A percentile compares a stretch with the other conserved stretches of the same genome.
phyloP scores from a whole-genome alignment of 1,139 yeast species.

The Spathaspora jeffriesii region DNA sequence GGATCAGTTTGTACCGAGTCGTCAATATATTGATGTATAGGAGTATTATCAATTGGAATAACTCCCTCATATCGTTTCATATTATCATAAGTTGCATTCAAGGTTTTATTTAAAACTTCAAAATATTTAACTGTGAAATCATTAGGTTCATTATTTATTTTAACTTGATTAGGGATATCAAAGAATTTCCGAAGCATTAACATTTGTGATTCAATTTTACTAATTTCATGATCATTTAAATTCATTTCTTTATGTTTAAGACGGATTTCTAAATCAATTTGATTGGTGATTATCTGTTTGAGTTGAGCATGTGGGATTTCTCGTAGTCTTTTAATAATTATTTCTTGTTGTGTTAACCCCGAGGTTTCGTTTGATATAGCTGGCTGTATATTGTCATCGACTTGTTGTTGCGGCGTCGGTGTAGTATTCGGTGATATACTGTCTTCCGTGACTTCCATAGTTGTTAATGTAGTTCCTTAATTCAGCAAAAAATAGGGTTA shows the following conservation, averaged over 20 bases:
- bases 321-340: slow-evolving; percentile 24
- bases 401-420: background rate
- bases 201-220: slow-evolving; percentile 64
- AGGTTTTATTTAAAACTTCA: slow-evolving; percentile 34
- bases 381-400: background rate
- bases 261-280: slow-evolving; percentile 69
- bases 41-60: too few species aligned
- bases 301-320: slow-evolving; percentile 39
- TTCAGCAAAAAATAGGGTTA: background rate
- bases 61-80: slow-evolving; percentile 9
- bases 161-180: slow-evolving; percentile 41
- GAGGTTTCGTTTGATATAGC: background rate
- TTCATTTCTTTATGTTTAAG: slow-evolving; percentile 68
- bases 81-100: slow-evolving; percentile 33
- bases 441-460: background rate
- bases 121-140: slow-evolving; percentile 52
- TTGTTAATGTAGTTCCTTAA: background rate
- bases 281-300: slow-evolving; percentile 43
- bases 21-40: background rate
- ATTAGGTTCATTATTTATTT: slow-evolving; percentile 44
- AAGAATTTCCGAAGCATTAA: slow-evolving; percentile 53
- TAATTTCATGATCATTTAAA: slow-evolving; percentile 60
- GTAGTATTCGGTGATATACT: background rate
- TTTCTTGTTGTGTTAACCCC: slow-evolving; percentile 10
- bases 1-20: slow-evolving; percentile 1